Evolutionary conservation across 225 moss, liverwort and hornwort genomes (phyloP).

Genomic region (Polytrichum formosum): DNA sequence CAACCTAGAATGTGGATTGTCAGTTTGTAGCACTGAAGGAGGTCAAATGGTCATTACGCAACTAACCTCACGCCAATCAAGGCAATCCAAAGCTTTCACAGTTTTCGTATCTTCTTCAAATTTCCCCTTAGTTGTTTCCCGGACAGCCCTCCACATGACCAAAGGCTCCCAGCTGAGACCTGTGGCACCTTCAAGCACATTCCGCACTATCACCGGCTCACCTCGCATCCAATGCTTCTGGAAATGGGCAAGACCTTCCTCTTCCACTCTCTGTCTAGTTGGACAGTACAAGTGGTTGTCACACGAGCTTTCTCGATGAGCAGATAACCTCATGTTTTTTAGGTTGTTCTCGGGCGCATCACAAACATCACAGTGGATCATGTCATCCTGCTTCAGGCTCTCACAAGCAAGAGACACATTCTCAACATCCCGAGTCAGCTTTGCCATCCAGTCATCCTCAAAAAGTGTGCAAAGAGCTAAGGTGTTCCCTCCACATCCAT

Average conservation of each 20-base stretch:
- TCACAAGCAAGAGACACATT: background rate
- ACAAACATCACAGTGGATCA: conserved; percentile 9
- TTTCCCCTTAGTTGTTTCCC: conserved; percentile 57
- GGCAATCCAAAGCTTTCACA: conserved; percentile 58
- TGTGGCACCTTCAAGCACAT: conserved; percentile 53
- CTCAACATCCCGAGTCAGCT: conserved; percentile 34
- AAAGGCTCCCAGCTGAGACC: conserved; percentile 72
- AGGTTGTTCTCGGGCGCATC: background rate
- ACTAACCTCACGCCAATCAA: conserved; percentile 60
- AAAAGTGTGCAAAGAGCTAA: conserved; percentile 41
- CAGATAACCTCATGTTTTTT: conserved; percentile 21
- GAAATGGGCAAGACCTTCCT: conserved; percentile 47
- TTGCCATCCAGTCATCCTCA: conserved; percentile 36
- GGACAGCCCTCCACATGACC: conserved; percentile 75
- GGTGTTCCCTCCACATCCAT: conserved; percentile 36
- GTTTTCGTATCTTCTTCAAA: conserved; percentile 48
- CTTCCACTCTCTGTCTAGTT: conserved; percentile 31
- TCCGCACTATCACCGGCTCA: conserved; percentile 56
- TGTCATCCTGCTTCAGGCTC: conserved; percentile 6
- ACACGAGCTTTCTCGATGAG: conserved; percentile 21
- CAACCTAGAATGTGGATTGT: too few species aligned
- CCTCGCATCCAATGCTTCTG: conserved; percentile 56
- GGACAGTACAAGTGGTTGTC: conserved; percentile 53
- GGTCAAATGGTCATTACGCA: background rate
- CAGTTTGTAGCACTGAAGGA: too few species aligned